Percentiles rank a stretch among this genome's conserved stretches.
phyloP scores from a whole-genome alignment of 2,329 filamentous ascomycete species.

The Fusarium goolgardi region DNA sequence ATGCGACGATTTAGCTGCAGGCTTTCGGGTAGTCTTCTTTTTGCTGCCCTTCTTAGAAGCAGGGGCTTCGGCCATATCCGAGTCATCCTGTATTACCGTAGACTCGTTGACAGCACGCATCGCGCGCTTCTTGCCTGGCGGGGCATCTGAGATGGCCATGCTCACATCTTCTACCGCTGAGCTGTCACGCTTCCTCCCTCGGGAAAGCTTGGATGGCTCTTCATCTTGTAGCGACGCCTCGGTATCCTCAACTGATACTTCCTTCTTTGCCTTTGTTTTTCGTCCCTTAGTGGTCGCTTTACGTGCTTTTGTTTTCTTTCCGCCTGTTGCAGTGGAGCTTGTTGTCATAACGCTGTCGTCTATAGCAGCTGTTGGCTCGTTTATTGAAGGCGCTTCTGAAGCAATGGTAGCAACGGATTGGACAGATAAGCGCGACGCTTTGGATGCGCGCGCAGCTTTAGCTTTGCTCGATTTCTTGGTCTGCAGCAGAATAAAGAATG shows the following conservation, averaged over 20 bases:
- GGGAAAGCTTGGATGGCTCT: constrained; percentile 53
- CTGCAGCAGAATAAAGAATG: constrained; percentile 80
- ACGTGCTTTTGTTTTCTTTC: constrained; percentile 68
- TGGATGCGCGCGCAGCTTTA: constrained; percentile 71
- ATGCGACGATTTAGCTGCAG: constrained; percentile 53
- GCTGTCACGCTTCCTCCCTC: constrained; percentile 73
- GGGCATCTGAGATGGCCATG: constrained; percentile 57
- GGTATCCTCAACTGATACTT: constrained; percentile 62
- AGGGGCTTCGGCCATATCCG: constrained; percentile 55
- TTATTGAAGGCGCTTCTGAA: constrained; percentile 62
- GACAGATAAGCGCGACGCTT: constrained; percentile 72
- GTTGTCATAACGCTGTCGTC: constrained; percentile 72
- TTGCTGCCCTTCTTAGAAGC: constrained; percentile 47
- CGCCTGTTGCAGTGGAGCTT: constrained; percentile 66
- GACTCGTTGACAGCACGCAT: constrained; percentile 59
- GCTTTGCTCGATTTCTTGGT: constrained; percentile 67
- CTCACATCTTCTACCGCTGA: constrained; percentile 66
- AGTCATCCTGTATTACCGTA: constrained; percentile 52
- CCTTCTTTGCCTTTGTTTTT: constrained; percentile 61
- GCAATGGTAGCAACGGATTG: constrained; percentile 65
- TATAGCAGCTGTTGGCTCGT: constrained; percentile 60
- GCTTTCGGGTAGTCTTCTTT: constrained; percentile 57
- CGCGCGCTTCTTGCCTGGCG: constrained; percentile 69
- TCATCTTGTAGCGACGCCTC: constrained; percentile 42
- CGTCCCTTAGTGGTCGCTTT: constrained; percentile 56